Evolutionary conservation across 257 asterid genomes (phyloP).

Genomic region (Gardenia jasminoides): DNA sequence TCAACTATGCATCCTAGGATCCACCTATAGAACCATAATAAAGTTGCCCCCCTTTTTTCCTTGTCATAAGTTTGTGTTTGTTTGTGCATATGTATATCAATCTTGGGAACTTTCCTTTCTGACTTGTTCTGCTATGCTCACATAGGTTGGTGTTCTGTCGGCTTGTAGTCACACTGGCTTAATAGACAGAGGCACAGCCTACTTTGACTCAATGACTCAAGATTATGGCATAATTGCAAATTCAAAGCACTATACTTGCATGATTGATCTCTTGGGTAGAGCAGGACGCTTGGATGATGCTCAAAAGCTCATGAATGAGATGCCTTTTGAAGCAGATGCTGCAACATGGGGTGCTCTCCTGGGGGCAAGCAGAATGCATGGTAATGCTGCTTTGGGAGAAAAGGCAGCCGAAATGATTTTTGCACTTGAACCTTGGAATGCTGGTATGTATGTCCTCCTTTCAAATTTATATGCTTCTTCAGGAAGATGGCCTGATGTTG

Average conservation of each 20-base stretch:
- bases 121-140: conserved; percentile 13
- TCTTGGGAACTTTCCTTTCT: conserved; percentile 5
- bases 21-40: not conserved
- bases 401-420: conserved; percentile 89
- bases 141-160: conserved; percentile 75
- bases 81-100: not conserved
- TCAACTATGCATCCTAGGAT: not conserved
- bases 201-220: conserved; percentile 65
- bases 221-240: conserved; percentile 69
- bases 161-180: conserved; percentile 92
- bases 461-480: conserved; percentile 88
- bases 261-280: conserved; percentile 92
- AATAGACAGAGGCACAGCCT: conserved; percentile 64
- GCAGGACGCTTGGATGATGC: conserved; percentile 90
- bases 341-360: conserved; percentile 99
- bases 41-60: not conserved
- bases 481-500: conserved; percentile 81
- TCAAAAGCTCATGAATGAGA: conserved; percentile 54
- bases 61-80: not conserved
- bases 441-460: conserved; percentile 90
- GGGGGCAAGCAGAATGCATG: conserved; percentile 95
- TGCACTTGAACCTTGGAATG: conserved; percentile 79
- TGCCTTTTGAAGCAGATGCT: conserved; percentile 93
- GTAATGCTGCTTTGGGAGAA: conserved; percentile 78
- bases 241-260: conserved; percentile 84